Evolutionary conservation across 306 rosid species (phyloP).

Genomic region (Oxytropis ochrocephala): DNA sequence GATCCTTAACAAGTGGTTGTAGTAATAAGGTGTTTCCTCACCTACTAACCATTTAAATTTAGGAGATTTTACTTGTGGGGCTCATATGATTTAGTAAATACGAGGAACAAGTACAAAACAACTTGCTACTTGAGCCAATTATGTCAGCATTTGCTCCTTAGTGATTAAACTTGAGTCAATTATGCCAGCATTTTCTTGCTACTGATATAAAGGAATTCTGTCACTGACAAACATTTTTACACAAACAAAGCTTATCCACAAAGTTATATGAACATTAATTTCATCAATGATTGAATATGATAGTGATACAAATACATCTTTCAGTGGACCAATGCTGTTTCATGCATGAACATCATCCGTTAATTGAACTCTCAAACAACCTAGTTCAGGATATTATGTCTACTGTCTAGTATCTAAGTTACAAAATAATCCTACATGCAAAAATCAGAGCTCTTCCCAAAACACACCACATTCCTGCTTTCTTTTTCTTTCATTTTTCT

Average conservation of each 20-base stretch:
- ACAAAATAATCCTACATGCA: not conserved
- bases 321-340: constrained; percentile 6
- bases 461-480: not conserved
- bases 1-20: not conserved
- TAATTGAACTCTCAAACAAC: constrained; percentile 15
- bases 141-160: too few species aligned
- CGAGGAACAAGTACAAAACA: not conserved
- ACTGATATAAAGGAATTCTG: not conserved
- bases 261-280: constrained; percentile 13
- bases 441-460: not conserved
- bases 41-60: not conserved
- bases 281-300: constrained; percentile 22
- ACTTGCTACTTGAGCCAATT: not conserved
- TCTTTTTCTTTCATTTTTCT: constrained; percentile 1
- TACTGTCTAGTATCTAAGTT: constrained; percentile 2
- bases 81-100: not conserved
- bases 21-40: not conserved
- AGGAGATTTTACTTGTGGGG: not conserved
- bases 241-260: constrained; percentile 19
- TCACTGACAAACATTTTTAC: not conserved
- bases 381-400: constrained; percentile 2
- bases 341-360: constrained; percentile 10
- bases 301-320: constrained; percentile 27
- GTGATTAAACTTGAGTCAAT: not conserved
- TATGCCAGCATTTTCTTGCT: constrained; percentile 13